Conservation (phyloP, 2,329 filamentous ascomycete species). For the Colletotrichum sp. region DNA sequence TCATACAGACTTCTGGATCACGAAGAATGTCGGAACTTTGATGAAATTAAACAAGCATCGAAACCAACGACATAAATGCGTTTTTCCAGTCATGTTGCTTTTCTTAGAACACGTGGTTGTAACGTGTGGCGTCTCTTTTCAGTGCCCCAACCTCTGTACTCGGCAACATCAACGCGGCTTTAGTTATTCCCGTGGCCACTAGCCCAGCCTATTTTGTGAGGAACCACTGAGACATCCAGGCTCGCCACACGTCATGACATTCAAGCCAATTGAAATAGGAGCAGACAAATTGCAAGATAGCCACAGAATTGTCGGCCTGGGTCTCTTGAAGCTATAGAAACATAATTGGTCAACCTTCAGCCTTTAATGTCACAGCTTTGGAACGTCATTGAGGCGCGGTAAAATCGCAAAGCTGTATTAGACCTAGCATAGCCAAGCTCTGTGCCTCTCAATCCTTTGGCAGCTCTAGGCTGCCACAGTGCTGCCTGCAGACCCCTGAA, state of each 20-base stretch:
- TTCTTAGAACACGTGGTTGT: neutral
- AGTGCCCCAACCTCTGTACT: neutral
- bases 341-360: neutral
- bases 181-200: neutral
- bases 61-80: neutral
- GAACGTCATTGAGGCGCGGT: neutral
- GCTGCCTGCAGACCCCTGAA: neutral
- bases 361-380: accelerated
- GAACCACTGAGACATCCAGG: neutral
- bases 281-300: neutral
- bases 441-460: neutral
- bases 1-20: neutral
- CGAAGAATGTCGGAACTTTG: neutral
- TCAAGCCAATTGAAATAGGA: neutral
- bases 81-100: neutral
- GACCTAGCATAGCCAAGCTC: neutral
- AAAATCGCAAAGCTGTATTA: neutral
- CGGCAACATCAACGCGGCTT: neutral
- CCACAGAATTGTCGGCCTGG: neutral
- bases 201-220: neutral
- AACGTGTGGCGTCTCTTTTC: neutral
- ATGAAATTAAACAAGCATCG: accelerated
- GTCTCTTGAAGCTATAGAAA: neutral
- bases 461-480: neutral
- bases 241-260: neutral